Evolutionary conservation across 441 rosid species (phyloP).

Genomic region (Euphorbia celastroides): DNA sequence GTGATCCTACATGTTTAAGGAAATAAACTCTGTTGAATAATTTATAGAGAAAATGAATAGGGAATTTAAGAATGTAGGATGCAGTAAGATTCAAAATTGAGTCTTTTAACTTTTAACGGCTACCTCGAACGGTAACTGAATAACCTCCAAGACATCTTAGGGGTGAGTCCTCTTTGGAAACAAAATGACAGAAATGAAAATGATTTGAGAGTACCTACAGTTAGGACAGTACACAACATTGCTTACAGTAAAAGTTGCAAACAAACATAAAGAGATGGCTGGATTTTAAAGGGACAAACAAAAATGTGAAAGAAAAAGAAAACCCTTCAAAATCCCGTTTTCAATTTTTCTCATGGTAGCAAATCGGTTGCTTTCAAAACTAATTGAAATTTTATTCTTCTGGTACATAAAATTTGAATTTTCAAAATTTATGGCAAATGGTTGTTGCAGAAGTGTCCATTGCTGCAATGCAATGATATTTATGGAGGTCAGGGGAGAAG

Average conservation of each 20-base stretch:
- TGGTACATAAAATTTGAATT: not conserved
- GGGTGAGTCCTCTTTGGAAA: not conserved
- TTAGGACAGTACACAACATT: not conserved
- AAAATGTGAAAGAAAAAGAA: not conserved
- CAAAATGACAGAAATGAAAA: not conserved
- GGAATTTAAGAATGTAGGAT: no score
- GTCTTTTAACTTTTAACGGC: no score
- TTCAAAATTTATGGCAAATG: not conserved
- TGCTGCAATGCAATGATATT: not conserved
- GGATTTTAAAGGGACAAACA: conserved; percentile 14
- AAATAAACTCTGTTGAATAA: no score
- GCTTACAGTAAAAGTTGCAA: not conserved
- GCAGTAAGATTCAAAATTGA: no score
- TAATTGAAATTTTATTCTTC: not conserved
- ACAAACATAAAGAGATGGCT: conserved; percentile 8
- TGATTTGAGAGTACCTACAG: not conserved
- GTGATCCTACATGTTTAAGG: no score
- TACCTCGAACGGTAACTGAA: no score
- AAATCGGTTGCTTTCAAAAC: conserved; percentile 12
- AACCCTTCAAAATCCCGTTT: conserved; percentile 10
- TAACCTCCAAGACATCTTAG: not conserved
- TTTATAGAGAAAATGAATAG: no score
- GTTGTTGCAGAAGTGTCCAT: not conserved
- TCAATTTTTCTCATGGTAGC: conserved; percentile 7
- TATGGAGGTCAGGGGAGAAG: not conserved